Percentiles rank a stretch among this genome's conserved stretches.
Conservation (phyloP, 495 filamentous ascomycete genomes). For the Parachaetomium inaequale region DNA sequence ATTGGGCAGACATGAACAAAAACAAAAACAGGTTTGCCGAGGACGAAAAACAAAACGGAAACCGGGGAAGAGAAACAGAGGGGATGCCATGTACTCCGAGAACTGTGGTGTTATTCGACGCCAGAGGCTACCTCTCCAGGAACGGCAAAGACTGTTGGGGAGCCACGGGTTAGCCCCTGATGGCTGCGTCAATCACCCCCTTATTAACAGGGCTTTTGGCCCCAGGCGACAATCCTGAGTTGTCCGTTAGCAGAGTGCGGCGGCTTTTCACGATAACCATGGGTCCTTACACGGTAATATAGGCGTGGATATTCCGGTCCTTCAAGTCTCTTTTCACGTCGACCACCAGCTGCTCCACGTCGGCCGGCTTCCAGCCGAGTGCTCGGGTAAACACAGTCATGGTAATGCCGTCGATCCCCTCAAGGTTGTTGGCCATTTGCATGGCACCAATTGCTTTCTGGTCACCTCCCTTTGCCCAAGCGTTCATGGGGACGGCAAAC, state of each 20-base stretch:
- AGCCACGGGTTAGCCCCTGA: no score
- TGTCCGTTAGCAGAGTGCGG: background rate
- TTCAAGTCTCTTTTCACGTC: constrained; percentile 48
- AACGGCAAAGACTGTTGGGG: no score
- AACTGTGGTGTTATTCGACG: background rate
- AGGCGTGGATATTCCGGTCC: constrained; percentile 48
- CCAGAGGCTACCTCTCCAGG: background rate
- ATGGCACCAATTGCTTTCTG: constrained; percentile 49
- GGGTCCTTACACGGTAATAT: constrained; percentile 41
- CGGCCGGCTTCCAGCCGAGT: constrained; percentile 47
- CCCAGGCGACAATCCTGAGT: constrained; percentile 4
- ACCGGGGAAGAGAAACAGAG: background rate
- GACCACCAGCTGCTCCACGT: constrained; percentile 52
- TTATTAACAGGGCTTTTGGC: constrained; percentile 12
- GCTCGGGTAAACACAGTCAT: constrained; percentile 51
- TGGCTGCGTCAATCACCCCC: no score
- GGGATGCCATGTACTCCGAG: background rate
- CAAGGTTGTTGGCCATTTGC: constrained; percentile 36
- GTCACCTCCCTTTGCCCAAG: constrained; percentile 49
- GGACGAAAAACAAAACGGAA: background rate
- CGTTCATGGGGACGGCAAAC: constrained; percentile 49
- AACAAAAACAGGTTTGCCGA: background rate
- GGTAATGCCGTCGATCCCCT: constrained; percentile 47
- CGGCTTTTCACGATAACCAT: background rate
- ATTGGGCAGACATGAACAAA: background rate